phyloP scores from a whole-genome alignment of 73 alveolate species.

The Symbiodinium pilosum region DNA sequence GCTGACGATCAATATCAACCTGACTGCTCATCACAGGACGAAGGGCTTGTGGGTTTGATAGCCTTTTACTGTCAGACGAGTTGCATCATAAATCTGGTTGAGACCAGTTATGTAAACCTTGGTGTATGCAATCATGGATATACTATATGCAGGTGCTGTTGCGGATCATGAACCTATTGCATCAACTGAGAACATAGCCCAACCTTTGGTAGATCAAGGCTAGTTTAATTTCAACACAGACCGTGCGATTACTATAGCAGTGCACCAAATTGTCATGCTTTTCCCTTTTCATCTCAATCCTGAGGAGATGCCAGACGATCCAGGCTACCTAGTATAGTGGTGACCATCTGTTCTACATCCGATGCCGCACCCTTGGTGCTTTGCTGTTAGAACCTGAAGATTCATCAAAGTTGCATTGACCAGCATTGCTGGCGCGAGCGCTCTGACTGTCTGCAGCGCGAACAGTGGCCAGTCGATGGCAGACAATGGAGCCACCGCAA shows the following conservation, averaged over 20 bases:
- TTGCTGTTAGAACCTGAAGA: neutral
- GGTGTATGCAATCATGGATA: too few species aligned
- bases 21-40: neutral
- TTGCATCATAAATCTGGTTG: slow-evolving; percentile 75
- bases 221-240: too few species aligned
- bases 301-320: too few species aligned
- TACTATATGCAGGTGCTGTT: too few species aligned
- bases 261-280: too few species aligned
- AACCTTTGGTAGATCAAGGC: too few species aligned
- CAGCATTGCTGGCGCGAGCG: slow-evolving; percentile 69
- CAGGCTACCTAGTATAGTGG: too few species aligned
- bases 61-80: neutral
- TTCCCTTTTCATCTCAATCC: too few species aligned
- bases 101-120: slow-evolving; percentile 94
- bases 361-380: neutral
- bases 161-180: too few species aligned
- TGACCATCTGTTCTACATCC: too few species aligned
- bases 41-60: neutral
- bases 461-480: slow-evolving; percentile 16
- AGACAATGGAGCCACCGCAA: slow-evolving; percentile 67
- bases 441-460: slow-evolving; percentile 22
- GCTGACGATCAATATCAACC: slow-evolving; percentile 74
- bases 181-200: too few species aligned
- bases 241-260: too few species aligned
- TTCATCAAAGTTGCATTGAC: slow-evolving; percentile 14